Evolutionary conservation across 331 rosid species (phyloP), one percentile per base, ranked within the genome.

Genomic region (Cydonia oblonga): DNA sequence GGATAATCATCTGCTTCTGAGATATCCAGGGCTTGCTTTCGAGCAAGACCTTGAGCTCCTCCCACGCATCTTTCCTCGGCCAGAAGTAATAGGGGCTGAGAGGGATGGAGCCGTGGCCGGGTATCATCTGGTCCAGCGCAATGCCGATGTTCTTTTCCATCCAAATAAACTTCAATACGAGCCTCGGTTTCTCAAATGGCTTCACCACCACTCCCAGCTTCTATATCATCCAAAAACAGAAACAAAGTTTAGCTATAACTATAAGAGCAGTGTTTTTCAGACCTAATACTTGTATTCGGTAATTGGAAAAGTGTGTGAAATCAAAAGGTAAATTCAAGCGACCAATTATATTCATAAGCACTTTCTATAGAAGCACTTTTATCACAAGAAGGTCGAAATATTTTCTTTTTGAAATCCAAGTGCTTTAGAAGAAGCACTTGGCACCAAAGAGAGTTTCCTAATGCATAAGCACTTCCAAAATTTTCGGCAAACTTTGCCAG

Each of bases 1-100:
- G 98, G 77, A 93, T 93, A 71, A 93, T 91, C 96, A 93, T 91
- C 81, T 93, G 93, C 78, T 93, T 93, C 71, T 93, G 98, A 56
- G 98, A 93, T 62, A 93, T 93, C 98, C 97, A 93, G 28, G 98
- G 96, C 83, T 93, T 93, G 88, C 86, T 91, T 78, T 93, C 97
- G 16, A 93, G 96, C n/a, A 93, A 84, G 25, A 88, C 91, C 87
- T 89, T 93, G 78, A 93, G 97, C 90, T 91, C 98, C 78, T 93
- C 98, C 98, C 98, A 93, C 49, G 98, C 98, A 81, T 93, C 98
- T 86, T 91, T 93, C 80, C 98, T 82, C 1, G 97, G 98, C 98
- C 98, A 93, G 75, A 93, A 93, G 92, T 93, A 89, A 75, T 93
- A 93, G 26, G 98, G 96, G 74, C 98, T 91, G 12, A 93, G 81